A percentile compares a stretch with the other conserved stretches of the same genome.
Conservation (phyloP, 2,329 filamentous ascomycete genomes). For the Raffaelea arxii region DNA sequence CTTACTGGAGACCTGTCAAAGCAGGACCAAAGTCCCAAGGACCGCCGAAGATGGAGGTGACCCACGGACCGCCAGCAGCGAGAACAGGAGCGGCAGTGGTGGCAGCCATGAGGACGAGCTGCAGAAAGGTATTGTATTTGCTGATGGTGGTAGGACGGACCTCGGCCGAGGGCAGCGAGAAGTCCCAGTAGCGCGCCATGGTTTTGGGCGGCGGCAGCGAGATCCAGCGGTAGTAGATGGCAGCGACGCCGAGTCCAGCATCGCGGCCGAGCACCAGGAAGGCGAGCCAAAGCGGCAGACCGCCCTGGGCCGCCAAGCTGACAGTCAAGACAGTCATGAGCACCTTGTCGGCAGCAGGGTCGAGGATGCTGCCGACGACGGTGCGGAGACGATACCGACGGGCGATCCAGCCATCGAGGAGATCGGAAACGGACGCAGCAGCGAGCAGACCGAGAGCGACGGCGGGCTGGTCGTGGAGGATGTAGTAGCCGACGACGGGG, state of each 20-base stretch:
- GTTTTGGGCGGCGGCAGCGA: constrained; percentile 91
- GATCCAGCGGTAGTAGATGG: constrained; percentile 94
- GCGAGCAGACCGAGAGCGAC: constrained; percentile 79
- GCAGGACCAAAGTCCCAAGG: constrained; percentile 43
- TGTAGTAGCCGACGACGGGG: constrained; percentile 78
- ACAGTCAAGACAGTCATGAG: constrained; percentile 91
- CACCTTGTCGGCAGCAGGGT: constrained; percentile 93
- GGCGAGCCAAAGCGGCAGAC: constrained; percentile 79
- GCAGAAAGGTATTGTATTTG: constrained; percentile 90
- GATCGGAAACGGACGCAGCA: constrained; percentile 84
- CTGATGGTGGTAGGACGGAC: constrained; percentile 75
- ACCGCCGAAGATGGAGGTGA: background rate
- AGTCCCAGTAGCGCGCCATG: constrained; percentile 90
- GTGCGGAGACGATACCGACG: constrained; percentile 80
- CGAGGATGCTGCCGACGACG: constrained; percentile 88
- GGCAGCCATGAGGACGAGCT: constrained; percentile 75
- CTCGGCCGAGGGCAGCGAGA: constrained; percentile 79
- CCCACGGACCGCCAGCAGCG: background rate
- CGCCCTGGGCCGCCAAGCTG: constrained; percentile 72
- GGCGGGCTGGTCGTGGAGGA: constrained; percentile 71
- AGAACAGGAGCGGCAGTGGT: constrained; percentile 75
- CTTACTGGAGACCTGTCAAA: constrained; percentile 56
- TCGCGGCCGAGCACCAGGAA: constrained; percentile 87
- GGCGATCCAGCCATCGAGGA: constrained; percentile 91
- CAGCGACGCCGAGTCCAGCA: constrained; percentile 69